Base-by-base conservation (phyloP, 345 rosid species). In the Eucalyptus tenuipes region DNA sequence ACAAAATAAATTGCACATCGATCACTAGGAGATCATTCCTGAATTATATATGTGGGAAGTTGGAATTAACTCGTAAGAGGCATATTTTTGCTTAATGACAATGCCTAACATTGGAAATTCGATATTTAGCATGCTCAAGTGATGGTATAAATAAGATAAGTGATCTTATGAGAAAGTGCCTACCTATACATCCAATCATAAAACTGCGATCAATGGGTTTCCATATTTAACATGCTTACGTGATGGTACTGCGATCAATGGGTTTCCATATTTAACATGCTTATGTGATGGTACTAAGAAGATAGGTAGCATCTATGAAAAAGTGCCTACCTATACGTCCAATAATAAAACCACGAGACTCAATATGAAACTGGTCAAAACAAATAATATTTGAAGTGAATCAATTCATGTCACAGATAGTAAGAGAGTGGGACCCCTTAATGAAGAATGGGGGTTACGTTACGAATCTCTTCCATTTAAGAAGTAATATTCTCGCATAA, bases 291-390 rank as follows among this genome's bases (percentile, higher is more conserved):
- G 61, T 55, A 55, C 16, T 64, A n/a, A 29, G n/a, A 13, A 15
- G 20, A 64, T 64, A 31, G 9, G 1, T n/a, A 2, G 7, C 57
- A 13, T 16, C 7, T 10, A 9, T n/a, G 75, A n/a, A 7, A 64
- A 64, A n/a, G 71, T 61, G 31, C 2, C 71, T 29, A 61, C 33
- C 0, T 61, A 0, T 29, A 61, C 0, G 3, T 29, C 16, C 2
- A 61, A 29, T 29, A 0, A 66, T 66, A n/a, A n/a, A n/a, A n/a
- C n/a, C n/a, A n/a, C n/a, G n/a, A n/a, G n/a, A 0, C 42, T 33
- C 4, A 33, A 16, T 68, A 68, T 68, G 12, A 33, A 18, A 71
- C 0, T 10, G 8, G 45, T 37, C 15, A 71, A 71, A 37, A 2
- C 8, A 37, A 71, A 10, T 27, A 37, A 10, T 5, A 71, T 22